These are phyloP conservation scores for Metschnikowia orientalis DNA, from an alignment of 805 yeast species.

Conservation along the genomic window DNA sequence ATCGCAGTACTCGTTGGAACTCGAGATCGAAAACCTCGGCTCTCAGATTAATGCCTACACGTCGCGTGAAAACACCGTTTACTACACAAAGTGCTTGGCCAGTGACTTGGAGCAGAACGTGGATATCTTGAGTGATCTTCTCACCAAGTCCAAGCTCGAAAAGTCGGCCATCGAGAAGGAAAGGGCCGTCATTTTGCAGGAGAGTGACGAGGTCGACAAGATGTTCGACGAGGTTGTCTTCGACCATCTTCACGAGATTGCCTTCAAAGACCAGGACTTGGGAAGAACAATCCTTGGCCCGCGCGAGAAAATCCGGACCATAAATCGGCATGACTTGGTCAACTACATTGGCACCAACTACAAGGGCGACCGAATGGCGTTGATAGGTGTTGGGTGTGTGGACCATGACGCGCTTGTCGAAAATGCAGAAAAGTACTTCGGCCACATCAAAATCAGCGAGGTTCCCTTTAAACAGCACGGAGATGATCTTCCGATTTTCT, in stretches of 20 bases:
- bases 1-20: conserved; percentile 76
- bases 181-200: conserved; percentile 93
- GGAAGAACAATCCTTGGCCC: conserved; percentile 98
- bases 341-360: conserved; percentile 81
- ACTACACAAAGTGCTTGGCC: conserved; percentile 83
- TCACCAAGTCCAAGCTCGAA: conserved; percentile 81
- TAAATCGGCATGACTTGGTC: conserved; percentile 69
- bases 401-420: conserved; percentile 78
- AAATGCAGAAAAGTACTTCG: conserved; percentile 73
- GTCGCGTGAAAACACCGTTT: conserved; percentile 94
- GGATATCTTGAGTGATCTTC: conserved; percentile 82
- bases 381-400: conserved; percentile 95
- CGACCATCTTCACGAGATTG: conserved; percentile 92
- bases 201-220: conserved; percentile 95
- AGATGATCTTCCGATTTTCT: conserved; percentile 71
- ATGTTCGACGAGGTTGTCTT: conserved; percentile 98
- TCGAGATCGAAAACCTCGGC: conserved; percentile 94
- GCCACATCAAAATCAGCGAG: conserved; percentile 56
- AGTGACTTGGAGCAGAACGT: conserved; percentile 80
- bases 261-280: conserved; percentile 83
- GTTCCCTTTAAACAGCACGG: conserved; percentile 72
- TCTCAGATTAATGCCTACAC: conserved; percentile 98
- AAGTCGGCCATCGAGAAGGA: conserved; percentile 87
- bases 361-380: conserved; percentile 94
- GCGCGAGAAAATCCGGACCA: conserved; percentile 76